Evolutionary conservation across 148 eudicot species (phyloP), one percentile per base, ranked within the genome.

Genomic region (Rhododendron henanense): DNA sequence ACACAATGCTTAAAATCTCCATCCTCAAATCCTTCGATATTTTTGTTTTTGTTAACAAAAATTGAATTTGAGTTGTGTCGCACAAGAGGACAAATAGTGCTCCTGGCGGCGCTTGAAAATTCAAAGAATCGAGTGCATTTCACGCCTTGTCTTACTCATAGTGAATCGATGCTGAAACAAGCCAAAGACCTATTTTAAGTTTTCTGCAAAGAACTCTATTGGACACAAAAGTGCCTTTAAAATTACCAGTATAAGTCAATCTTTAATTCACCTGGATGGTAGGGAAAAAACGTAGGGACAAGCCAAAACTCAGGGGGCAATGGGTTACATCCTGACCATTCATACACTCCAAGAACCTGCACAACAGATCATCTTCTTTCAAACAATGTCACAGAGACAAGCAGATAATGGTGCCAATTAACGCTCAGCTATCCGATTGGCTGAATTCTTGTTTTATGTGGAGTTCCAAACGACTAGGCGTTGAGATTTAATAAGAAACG

Each of bases 291-390:
- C 2, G 84, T 50, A 80, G 87, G 87, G 15, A 80, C 71, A 85
- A 79, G 63, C 84, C 67, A 67, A 25, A 85, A 69, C 16, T 85
- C 83, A 0, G 87, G 87, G 4, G 87, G 87, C 67, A 85, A 0
- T 21, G 84, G 87, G 83, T 85, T 85, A 77, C 87, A 85, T 3
- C 87, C 78, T 10, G 47, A 28, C 87, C 87, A 85, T 14, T 85
- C 87, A 4, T 69, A 81, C 23, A 85, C 79, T 19, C 87, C 87
- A 50, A 81, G 71, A 16, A 85, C 79, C 87, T 85, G 59, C 37
- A 69, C 33, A 51, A 28, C 10, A 33, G 1, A 11, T 35, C 4
- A 75, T 5, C 9, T 75, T 19, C 21, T 33, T 73, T 33, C 23
- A 35, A 61, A 61, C 65, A 61, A 61, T 61, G 67, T 8, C 10